These are phyloP conservation scores for Selaginella tamariscina DNA, from an alignment of 75 land plant species.

Conservation along the genomic window DNA sequence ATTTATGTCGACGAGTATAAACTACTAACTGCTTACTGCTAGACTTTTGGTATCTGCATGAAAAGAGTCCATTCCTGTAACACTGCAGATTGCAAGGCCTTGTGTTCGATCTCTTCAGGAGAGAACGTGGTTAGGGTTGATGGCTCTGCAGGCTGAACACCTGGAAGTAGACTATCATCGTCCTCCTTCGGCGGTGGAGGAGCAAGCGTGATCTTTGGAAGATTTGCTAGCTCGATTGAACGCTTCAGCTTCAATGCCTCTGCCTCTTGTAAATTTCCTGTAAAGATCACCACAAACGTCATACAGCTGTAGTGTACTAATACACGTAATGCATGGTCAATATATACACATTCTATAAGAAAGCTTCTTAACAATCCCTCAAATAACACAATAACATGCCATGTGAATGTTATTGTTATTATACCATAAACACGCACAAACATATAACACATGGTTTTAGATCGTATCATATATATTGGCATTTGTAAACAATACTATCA, in stretches of 20 bases:
- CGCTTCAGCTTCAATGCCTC: constrained; percentile 17
- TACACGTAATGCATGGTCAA: constrained; percentile 20
- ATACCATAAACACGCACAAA: constrained; percentile 38
- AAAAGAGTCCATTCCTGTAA: constrained; percentile 98
- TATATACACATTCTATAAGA: constrained; percentile 38
- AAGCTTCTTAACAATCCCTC: constrained; percentile 35
- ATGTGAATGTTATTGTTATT: constrained; percentile 23
- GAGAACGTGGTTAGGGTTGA: constrained; percentile 57
- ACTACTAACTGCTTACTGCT: too few species aligned
- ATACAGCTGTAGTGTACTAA: too few species aligned
- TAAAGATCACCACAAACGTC: too few species aligned
- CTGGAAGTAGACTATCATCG: constrained; percentile 22
- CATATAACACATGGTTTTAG: constrained; percentile 22
- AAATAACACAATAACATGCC: constrained; percentile 20
- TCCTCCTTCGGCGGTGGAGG: constrained; percentile 17
- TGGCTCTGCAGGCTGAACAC: constrained; percentile 47
- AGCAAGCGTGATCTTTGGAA: constrained; percentile 23
- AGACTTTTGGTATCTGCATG: too few species aligned
- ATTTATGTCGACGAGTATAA: too few species aligned
- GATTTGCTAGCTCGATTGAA: constrained; percentile 24
- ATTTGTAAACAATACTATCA: constrained; percentile 4
- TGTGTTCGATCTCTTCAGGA: constrained; percentile 91
- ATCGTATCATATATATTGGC: constrained; percentile 41
- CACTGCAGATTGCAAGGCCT: constrained; percentile 86
- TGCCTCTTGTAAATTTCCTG: constrained; percentile 20